Percentiles rank a stretch among this genome's conserved stretches.
Evolutionary conservation across 768 basidiomycete species (phyloP).

Genomic region (Clitopilus passeckerianus): DNA sequence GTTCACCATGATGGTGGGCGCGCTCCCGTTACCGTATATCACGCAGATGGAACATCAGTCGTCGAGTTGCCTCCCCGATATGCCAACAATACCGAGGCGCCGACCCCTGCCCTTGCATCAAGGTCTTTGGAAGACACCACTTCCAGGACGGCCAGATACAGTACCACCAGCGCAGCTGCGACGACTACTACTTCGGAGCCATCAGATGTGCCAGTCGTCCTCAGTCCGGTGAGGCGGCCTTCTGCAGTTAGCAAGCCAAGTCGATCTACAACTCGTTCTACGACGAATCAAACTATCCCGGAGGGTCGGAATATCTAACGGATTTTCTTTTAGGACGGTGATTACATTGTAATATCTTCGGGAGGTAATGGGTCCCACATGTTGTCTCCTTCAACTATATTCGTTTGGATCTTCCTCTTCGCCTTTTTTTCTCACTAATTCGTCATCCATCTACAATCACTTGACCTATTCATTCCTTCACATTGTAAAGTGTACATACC

Average conservation of each 20-base stretch:
- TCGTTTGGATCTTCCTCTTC: too few species aligned
- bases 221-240: not conserved
- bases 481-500: too few species aligned
- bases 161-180: not conserved
- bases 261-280: not conserved
- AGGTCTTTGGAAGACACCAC: not conserved
- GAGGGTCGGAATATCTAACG: not conserved
- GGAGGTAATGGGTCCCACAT: too few species aligned
- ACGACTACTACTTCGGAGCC: not conserved
- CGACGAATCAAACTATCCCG: not conserved
- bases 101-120: not conserved
- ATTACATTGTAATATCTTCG: too few species aligned
- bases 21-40: conserved; percentile 54
- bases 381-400: too few species aligned
- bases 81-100: not conserved
- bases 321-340: too few species aligned
- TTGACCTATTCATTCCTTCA: too few species aligned
- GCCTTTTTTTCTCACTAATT: too few species aligned
- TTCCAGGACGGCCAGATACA: not conserved
- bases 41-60: conserved; percentile 48
- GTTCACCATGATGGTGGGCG: conserved; percentile 58
- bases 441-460: too few species aligned
- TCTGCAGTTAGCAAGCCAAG: not conserved
- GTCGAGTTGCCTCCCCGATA: conserved; percentile 60
- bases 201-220: not conserved